phyloP scores from a whole-genome alignment of 2,329 filamentous ascomycete species.

The Balansia obtecta region DNA sequence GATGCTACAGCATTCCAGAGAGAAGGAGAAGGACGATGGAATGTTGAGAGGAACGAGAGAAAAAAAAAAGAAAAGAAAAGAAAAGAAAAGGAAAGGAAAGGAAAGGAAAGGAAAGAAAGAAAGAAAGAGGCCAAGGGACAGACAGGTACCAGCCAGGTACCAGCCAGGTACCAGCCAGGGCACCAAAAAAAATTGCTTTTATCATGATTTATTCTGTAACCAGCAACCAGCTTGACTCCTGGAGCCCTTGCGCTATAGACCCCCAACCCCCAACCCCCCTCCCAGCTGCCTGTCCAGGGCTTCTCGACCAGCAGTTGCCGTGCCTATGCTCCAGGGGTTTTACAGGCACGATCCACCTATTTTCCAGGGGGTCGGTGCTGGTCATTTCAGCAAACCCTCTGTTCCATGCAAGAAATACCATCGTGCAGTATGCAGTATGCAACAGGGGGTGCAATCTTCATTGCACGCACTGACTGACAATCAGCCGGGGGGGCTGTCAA shows the following conservation, averaged over 20 bases:
- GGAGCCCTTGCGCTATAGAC: neutral
- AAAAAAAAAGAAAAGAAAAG: neutral
- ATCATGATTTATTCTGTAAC: no score
- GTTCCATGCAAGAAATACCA: neutral
- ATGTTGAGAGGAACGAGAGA: neutral
- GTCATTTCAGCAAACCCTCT: neutral
- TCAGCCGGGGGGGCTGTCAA: no score
- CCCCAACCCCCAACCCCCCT: no score
- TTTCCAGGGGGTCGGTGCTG: neutral
- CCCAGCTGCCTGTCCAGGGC: neutral
- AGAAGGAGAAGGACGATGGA: neutral
- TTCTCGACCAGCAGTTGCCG: neutral
- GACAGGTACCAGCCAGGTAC: no score
- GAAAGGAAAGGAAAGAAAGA: no score
- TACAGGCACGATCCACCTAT: neutral
- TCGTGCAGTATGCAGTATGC: neutral
- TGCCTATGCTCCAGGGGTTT: no score
- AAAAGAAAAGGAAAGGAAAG: no score
- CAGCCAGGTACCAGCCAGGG: no score
- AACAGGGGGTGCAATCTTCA: neutral
- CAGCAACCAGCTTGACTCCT: neutral
- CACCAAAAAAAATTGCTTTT: no score
- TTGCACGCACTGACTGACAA: no score
- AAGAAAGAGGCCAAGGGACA: no score
- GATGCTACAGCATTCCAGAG: neutral